phyloP scores from a whole-genome alignment of 257 asterid species.

The Fraxinus excelsior region DNA sequence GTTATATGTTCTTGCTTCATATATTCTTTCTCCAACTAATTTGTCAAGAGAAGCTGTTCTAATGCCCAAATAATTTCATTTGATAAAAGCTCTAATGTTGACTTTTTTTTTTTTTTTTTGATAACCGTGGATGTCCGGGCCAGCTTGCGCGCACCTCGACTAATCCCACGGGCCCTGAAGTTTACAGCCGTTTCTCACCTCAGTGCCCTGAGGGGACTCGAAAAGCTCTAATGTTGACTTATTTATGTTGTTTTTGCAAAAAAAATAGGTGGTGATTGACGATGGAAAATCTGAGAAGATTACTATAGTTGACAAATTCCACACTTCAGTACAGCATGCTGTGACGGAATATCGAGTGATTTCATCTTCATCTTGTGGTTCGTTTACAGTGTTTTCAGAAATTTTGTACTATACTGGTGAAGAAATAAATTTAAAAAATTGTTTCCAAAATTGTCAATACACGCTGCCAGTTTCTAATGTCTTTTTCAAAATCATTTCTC shows the following conservation, averaged over 20 bases:
- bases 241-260: background rate
- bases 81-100: slow-evolving; percentile 1
- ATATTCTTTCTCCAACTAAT: slow-evolving; percentile 1
- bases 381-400: slow-evolving; percentile 29
- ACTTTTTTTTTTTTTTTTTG: too few relatives aligned
- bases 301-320: slow-evolving; percentile 53
- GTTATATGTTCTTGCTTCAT: slow-evolving; percentile 2
- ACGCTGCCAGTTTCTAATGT: background rate
- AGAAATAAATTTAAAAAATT: background rate
- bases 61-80: slow-evolving; percentile 1
- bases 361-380: slow-evolving; percentile 61
- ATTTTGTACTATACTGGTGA: background rate
- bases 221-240: background rate
- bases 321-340: slow-evolving; percentile 70
- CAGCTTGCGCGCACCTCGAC: too few relatives aligned
- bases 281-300: slow-evolving; percentile 83
- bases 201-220: too few relatives aligned
- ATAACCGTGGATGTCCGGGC: too few relatives aligned
- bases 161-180: too few relatives aligned
- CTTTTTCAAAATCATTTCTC: background rate
- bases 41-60: slow-evolving; percentile 16
- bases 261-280: slow-evolving; percentile 68
- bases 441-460: background rate
- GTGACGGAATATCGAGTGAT: slow-evolving; percentile 78
- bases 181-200: too few relatives aligned